These are phyloP conservation scores for Kuraishia piskuri DNA, from an alignment of 805 yeast species.

Conservation along the genomic window DNA sequence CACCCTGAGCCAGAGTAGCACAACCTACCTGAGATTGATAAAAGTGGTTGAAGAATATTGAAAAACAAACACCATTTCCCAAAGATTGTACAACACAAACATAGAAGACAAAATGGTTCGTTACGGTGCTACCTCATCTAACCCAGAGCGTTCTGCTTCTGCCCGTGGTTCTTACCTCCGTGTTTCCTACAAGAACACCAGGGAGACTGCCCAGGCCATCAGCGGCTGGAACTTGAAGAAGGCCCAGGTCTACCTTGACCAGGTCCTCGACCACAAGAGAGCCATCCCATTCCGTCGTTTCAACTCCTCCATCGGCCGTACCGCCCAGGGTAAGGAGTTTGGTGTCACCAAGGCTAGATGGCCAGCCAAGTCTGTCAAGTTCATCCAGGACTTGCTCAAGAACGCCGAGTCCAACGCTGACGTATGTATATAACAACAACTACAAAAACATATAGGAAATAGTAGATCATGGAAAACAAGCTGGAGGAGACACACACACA, in stretches of 20 bases:
- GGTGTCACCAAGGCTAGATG: conserved; percentile 99
- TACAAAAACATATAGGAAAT: neutral
- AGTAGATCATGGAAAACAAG: neutral
- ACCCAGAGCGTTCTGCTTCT: conserved; percentile 99
- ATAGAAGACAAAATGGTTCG: conserved; percentile 69
- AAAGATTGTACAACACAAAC: conserved; percentile 1
- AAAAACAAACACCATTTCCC: neutral
- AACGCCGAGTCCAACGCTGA: conserved; percentile 99
- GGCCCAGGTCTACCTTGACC: conserved; percentile 93
- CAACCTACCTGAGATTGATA: neutral
- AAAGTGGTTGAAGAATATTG: neutral
- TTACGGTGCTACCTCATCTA: conserved; percentile 98
- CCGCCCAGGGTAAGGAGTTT: conserved; percentile 99
- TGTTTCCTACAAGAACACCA: conserved; percentile 99
- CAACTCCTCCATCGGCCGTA: conserved; percentile 95
- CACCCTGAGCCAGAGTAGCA: neutral
- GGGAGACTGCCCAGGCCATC: conserved; percentile 98
- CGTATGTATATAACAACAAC: conserved; percentile 27
- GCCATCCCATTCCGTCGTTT: conserved; percentile 99
- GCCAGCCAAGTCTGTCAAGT: conserved; percentile 98
- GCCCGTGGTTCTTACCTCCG: conserved; percentile 99
- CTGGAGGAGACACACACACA: neutral
- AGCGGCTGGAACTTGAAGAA: conserved; percentile 95
- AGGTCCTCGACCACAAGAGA: conserved; percentile 96
- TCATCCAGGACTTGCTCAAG: conserved; percentile 86